phyloP scores from a whole-genome alignment of 495 filamentous ascomycete genomes.

The Aspergillus sclerotiicarbonarius region DNA sequence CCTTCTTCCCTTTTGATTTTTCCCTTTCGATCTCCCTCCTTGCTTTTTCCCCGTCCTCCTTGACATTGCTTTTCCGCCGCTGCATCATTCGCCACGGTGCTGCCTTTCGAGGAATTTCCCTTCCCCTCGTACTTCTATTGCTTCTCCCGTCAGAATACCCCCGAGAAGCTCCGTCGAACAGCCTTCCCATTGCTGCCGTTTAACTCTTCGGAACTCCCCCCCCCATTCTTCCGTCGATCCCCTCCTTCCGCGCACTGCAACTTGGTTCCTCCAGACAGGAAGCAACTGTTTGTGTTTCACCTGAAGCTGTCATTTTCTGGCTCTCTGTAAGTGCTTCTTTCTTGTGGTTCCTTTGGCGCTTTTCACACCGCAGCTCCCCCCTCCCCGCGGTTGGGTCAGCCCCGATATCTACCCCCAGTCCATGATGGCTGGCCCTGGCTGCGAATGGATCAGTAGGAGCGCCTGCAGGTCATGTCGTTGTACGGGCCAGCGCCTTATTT shows the following conservation, averaged over 20 bases:
- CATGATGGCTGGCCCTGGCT: not conserved
- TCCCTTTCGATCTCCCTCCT: not conserved
- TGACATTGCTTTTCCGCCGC: not conserved
- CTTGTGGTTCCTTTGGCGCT: not conserved
- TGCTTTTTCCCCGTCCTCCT: not conserved
- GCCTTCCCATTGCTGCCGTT: not conserved
- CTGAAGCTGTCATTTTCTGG: not conserved
- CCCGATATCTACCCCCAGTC: not conserved
- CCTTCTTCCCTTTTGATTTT: not conserved
- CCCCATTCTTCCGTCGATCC: not conserved
- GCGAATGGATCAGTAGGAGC: not conserved
- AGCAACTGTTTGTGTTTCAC: not conserved
- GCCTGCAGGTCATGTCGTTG: not conserved
- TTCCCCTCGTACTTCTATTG: not conserved
- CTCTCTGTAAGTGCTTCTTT: constrained; percentile 1
- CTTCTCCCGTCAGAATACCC: not conserved
- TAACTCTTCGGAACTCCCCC: not conserved
- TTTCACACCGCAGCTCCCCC: not conserved
- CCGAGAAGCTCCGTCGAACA: constrained; percentile 8
- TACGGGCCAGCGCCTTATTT: not conserved
- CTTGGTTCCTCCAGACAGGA: not conserved
- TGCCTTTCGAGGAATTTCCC: not conserved
- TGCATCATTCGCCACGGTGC: not conserved
- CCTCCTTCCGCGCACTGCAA: not conserved
- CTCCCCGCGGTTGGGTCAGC: not conserved